Conservation (phyloP, 2,329 filamentous ascomycete genomes). For the Fusarium poae region DNA sequence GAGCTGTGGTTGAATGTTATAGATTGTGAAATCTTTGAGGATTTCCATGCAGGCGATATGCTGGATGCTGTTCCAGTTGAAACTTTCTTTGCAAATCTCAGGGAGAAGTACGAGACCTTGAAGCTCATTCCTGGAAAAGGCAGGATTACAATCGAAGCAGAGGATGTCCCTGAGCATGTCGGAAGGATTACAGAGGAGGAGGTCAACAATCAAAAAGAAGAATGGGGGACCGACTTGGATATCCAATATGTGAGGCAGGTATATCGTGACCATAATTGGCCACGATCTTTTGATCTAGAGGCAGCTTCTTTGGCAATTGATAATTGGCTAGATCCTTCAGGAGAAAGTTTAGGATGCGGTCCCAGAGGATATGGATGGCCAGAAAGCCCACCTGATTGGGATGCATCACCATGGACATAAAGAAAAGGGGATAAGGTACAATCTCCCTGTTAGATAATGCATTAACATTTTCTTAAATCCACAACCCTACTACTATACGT, state of each 20-base stretch:
- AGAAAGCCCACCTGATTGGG: too few species aligned
- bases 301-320: not conserved
- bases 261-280: constrained; percentile 8
- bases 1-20: not conserved
- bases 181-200: not conserved
- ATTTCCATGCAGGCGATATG: not conserved
- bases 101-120: not conserved
- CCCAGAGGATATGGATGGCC: too few species aligned
- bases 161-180: not conserved
- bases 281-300: not conserved
- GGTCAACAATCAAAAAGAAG: not conserved
- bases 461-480: too few species aligned
- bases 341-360: too few species aligned
- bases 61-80: not conserved
- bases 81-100: not conserved
- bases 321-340: not conserved
- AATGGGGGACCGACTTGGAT: constrained; percentile 7
- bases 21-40: not conserved
- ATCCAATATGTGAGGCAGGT: constrained; percentile 10
- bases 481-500: too few species aligned
- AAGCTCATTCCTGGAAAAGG: not conserved
- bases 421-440: too few species aligned
- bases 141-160: not conserved
- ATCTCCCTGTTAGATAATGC: too few species aligned
- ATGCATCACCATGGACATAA: too few species aligned